Conservation (phyloP, 768 basidiomycete genomes). For the Mycena alexandri region DNA sequence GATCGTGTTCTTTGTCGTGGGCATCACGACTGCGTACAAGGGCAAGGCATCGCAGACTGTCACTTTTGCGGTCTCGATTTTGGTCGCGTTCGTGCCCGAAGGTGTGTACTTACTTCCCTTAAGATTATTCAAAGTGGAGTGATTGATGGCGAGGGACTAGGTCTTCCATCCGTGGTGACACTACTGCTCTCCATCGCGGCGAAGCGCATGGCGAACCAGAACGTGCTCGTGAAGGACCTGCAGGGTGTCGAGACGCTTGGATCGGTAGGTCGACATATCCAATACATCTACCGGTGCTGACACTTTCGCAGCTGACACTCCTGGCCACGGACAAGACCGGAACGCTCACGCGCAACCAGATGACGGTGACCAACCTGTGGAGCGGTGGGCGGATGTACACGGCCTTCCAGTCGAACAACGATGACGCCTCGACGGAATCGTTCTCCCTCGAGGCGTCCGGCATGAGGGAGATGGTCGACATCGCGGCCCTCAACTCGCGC, state of each 20-base stretch:
- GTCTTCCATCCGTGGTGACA: conserved; percentile 77
- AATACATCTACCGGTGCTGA: conserved; percentile 54
- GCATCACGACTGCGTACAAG: conserved; percentile 75
- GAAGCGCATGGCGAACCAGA: conserved; percentile 78
- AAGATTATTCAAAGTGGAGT: background rate
- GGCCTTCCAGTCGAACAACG: conserved; percentile 81
- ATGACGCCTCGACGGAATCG: conserved; percentile 62
- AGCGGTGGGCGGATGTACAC: conserved; percentile 72
- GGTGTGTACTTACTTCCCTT: background rate
- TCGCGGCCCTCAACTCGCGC: conserved; percentile 74
- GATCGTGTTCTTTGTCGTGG: conserved; percentile 73
- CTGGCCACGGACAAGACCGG: conserved; percentile 82
- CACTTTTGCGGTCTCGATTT: conserved; percentile 64
- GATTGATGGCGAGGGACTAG: conserved; percentile 61
- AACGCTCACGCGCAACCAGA: conserved; percentile 78
- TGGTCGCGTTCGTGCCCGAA: conserved; percentile 65
- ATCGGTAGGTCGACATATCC: conserved; percentile 50
- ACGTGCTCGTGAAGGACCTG: conserved; percentile 80
- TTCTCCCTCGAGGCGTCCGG: conserved; percentile 67
- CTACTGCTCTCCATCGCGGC: conserved; percentile 76
- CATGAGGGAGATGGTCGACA: conserved; percentile 76
- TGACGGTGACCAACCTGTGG: conserved; percentile 82
- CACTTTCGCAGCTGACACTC: conserved; percentile 63
- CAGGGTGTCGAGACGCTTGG: conserved; percentile 80
- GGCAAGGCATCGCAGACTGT: conserved; percentile 71